A percentile compares a stretch with the other conserved stretches of the same genome.
These are phyloP conservation scores for Blastomyces percursus DNA, from an alignment of 2,329 filamentous ascomycete species.

Conservation along the genomic window DNA sequence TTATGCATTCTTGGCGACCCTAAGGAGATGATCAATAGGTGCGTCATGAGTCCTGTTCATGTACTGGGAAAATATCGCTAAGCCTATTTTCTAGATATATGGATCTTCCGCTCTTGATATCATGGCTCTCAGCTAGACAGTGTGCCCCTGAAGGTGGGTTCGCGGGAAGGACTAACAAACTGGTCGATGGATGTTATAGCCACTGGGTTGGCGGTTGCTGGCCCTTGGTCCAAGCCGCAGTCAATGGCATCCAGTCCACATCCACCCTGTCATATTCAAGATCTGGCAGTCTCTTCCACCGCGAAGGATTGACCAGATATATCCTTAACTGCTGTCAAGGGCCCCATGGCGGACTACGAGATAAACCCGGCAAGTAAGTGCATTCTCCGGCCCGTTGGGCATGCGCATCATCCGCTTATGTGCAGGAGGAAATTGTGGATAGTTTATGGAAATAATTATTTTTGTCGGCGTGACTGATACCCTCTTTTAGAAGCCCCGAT, in stretches of 20 bases:
- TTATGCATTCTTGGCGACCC: slow-evolving; percentile 77
- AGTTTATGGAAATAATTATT: not conserved
- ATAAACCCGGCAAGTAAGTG: slow-evolving; percentile 82
- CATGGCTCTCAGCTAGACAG: slow-evolving; percentile 84
- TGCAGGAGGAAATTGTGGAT: not conserved
- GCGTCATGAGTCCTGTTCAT: slow-evolving; percentile 27
- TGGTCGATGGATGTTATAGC: slow-evolving; percentile 96
- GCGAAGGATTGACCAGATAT: slow-evolving; percentile 76
- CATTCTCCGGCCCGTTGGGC: slow-evolving; percentile 2
- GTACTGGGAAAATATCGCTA: slow-evolving; percentile 4
- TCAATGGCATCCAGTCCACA: slow-evolving; percentile 43
- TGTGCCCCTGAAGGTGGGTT: slow-evolving; percentile 87
- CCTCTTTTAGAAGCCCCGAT: slow-evolving; percentile 54
- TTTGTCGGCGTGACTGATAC: not conserved
- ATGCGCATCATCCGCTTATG: slow-evolving; percentile 2
- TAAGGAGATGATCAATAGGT: slow-evolving; percentile 61
- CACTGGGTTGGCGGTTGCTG: slow-evolving; percentile 97
- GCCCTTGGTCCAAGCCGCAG: slow-evolving; percentile 73
- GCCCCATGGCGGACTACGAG: slow-evolving; percentile 70
- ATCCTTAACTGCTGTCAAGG: slow-evolving; percentile 78
- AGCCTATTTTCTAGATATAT: slow-evolving; percentile 48
- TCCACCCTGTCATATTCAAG: slow-evolving; percentile 16
- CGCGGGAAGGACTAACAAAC: slow-evolving; percentile 88
- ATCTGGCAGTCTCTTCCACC: slow-evolving; percentile 52
- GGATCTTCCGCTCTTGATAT: slow-evolving; percentile 62